These are phyloP conservation scores for Omphalea diandra DNA, from an alignment of 441 rosid genomes.

Conservation along the genomic window DNA sequence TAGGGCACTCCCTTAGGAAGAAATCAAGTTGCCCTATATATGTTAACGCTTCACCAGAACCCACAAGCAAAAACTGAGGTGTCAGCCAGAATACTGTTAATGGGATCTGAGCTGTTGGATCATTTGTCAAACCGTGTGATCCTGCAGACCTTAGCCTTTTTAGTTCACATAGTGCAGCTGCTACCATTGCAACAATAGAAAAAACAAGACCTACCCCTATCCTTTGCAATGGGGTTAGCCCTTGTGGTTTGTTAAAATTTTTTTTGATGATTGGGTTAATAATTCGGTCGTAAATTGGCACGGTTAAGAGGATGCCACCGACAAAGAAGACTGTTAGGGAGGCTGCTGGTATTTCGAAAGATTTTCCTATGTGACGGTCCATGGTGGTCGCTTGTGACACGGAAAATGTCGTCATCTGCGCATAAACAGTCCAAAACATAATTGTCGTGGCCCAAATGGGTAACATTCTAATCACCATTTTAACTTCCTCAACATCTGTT, in stretches of 20 bases:
- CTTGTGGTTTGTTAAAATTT: constrained; percentile 59
- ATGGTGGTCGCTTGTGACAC: constrained; percentile 88
- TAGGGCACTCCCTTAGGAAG: constrained; percentile 89
- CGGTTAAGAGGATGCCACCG: constrained; percentile 72
- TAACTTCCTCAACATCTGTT: constrained; percentile 90
- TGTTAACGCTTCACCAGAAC: constrained; percentile 84
- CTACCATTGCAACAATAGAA: constrained; percentile 56
- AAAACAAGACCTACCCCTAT: constrained; percentile 63
- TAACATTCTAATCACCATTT: constrained; percentile 74
- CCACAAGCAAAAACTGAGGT: constrained; percentile 81
- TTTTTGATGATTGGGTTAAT: constrained; percentile 48
- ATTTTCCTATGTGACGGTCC: constrained; percentile 72
- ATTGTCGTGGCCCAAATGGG: constrained; percentile 90
- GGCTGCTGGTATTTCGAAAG: constrained; percentile 77
- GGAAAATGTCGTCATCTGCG: constrained; percentile 83
- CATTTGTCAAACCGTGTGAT: constrained; percentile 31
- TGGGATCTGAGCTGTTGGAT: constrained; percentile 50
- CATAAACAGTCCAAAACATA: constrained; percentile 88
- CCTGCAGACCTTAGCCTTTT: constrained; percentile 51
- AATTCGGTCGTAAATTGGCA: constrained; percentile 69
- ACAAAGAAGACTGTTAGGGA: constrained; percentile 75
- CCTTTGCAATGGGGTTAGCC: constrained; percentile 71
- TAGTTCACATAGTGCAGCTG: constrained; percentile 61
- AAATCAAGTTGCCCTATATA: constrained; percentile 95
- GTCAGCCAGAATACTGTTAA: constrained; percentile 67